phyloP scores from a whole-genome alignment of 2,329 filamentous ascomycete species.

The Peltaster fructicola region DNA sequence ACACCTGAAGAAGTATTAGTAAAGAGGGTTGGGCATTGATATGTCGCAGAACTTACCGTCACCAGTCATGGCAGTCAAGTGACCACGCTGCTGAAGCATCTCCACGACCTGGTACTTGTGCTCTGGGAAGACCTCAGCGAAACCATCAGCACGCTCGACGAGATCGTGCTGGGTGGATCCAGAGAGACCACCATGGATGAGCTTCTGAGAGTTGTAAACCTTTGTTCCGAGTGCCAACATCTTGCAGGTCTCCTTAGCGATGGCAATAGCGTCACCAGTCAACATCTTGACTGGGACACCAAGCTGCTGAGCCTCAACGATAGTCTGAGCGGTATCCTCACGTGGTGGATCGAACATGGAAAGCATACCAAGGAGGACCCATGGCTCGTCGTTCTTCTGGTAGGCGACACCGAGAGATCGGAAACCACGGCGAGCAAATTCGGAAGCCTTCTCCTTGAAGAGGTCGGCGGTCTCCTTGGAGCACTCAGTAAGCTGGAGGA shows the following conservation, averaged over 20 bases:
- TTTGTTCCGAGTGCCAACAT: conserved; percentile 65
- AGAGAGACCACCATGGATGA: conserved; percentile 58
- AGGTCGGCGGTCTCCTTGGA: conserved; percentile 44
- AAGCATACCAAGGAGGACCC: conserved; percentile 59
- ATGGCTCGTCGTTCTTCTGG: conserved; percentile 58
- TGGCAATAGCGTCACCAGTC: conserved; percentile 63
- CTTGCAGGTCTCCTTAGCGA: conserved; percentile 68
- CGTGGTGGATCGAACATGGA: conserved; percentile 68
- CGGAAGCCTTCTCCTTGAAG: conserved; percentile 55
- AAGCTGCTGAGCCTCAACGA: conserved; percentile 57
- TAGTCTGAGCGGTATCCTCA: conserved; percentile 63
- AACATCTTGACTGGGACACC: conserved; percentile 69
- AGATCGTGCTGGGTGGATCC: conserved; percentile 60
- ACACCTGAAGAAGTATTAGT: conserved; percentile 29
- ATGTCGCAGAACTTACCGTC: conserved; percentile 30
- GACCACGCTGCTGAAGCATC: conserved; percentile 56
- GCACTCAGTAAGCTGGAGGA: conserved; percentile 51
- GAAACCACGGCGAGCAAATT: conserved; percentile 66
- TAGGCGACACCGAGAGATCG: conserved; percentile 63
- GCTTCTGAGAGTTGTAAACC: conserved; percentile 64
- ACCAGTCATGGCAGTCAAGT: conserved; percentile 60
- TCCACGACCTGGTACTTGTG: conserved; percentile 64
- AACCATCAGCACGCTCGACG: conserved; percentile 56
- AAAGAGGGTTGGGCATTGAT: conserved; percentile 1
- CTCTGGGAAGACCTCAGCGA: conserved; percentile 58